A percentile compares a stretch with the other conserved stretches of the same genome.
These are phyloP conservation scores for Psophocarpus tetragonolobus DNA, from an alignment of 306 rosid species.

Conservation along the genomic window DNA sequence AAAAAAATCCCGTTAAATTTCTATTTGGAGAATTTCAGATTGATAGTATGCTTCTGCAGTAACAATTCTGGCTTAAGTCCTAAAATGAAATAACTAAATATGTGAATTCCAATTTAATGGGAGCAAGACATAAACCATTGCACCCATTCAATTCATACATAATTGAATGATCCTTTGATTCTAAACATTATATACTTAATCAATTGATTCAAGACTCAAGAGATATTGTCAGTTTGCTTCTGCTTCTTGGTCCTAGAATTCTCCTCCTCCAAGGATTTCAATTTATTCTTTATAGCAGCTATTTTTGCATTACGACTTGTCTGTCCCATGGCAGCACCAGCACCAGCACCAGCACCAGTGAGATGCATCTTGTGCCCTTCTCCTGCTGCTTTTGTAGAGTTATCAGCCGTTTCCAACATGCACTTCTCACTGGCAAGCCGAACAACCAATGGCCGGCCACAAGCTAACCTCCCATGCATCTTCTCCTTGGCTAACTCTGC, in stretches of 20 bases:
- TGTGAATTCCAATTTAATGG: conserved; percentile 5
- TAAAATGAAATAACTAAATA: neutral
- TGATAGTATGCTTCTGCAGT: neutral
- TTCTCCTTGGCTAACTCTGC: conserved; percentile 94
- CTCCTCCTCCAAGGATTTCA: conserved; percentile 82
- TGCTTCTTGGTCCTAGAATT: conserved; percentile 66
- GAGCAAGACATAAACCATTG: neutral
- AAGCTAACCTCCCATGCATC: conserved; percentile 90
- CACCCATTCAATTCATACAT: conserved; percentile 16
- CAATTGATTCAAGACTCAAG: conserved; percentile 44
- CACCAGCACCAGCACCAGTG: conserved; percentile 42
- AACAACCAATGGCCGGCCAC: conserved; percentile 88
- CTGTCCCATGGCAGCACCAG: conserved; percentile 43
- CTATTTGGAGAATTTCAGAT: neutral
- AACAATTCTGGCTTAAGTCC: neutral
- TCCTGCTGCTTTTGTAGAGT: conserved; percentile 40
- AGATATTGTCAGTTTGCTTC: conserved; percentile 54
- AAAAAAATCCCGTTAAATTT: neutral
- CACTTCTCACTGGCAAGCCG: conserved; percentile 71
- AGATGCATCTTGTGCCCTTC: conserved; percentile 55
- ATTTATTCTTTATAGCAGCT: conserved; percentile 92
- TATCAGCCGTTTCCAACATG: conserved; percentile 45
- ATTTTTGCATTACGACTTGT: conserved; percentile 73
- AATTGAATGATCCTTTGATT: neutral
- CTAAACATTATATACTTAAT: neutral